Evolutionary conservation across 2,329 filamentous ascomycete species (phyloP), one percentile per base, ranked within the genome.

Genomic region (Ambrosiella cleistominuta): DNA sequence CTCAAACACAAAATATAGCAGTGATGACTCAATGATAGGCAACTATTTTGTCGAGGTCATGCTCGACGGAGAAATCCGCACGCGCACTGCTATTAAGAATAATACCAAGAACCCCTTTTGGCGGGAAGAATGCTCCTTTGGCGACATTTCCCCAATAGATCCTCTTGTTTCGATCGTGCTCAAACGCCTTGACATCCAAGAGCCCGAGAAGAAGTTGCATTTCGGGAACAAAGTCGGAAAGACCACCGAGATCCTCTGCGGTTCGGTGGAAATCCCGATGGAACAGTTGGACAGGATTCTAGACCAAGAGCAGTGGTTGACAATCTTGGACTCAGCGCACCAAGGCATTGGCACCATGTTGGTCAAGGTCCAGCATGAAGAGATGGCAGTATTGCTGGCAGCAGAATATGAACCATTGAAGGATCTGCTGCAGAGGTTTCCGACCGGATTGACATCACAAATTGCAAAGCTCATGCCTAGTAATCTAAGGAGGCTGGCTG

Each of bases 261-360:
- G 88, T 1, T 80, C 82, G 55, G 84, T 95, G n/a, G 88, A 95
- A 63, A 80, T 96, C 37, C 79, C 83, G 17, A 73, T 96, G 7
- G 84, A 90, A 60, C 85, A 89, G 62, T 70, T 95, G 13, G 86
- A 91, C 42, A 76, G 80, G 0, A 84, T 83, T 13, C 85, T 85
- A 65, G 86, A 91, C 59, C 77, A 83, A 39, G 91, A 97, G 68
- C 85, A 89, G 65, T 96, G 90, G 91, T 85, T 88, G 73, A 85
- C 83, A 13, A 80, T 95, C 19, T 70, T 83, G 54, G 88, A 95
- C 65, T 83, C 85, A 63, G 82, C 80, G 62, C 82, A 87, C 61
- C 84, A 89, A 64, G 74, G 77, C 1, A 79, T 95, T 54, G 91
- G 90, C 36, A 88, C 90, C 62, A 85, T 95, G 73, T 76, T 95